Conservation (phyloP, 345 rosid genomes). For the Aquilaria yunnanensis region DNA sequence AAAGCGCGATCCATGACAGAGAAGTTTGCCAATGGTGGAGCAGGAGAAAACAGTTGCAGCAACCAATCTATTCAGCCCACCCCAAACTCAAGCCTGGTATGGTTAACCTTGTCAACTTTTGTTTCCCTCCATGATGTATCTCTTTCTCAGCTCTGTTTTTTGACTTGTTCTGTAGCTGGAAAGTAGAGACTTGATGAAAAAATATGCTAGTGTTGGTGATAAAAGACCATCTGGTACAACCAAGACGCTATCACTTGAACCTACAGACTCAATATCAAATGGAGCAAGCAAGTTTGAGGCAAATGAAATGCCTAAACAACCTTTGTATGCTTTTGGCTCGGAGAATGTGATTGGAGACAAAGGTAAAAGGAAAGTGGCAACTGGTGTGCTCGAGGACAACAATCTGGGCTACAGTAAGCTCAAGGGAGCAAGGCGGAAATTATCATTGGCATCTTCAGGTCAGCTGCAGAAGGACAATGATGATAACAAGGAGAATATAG, state of each 20-base stretch:
- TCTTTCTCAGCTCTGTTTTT: background rate
- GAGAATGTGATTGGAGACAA: conserved; percentile 12
- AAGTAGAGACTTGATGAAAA: conserved; percentile 15
- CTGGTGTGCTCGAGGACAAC: conserved; percentile 12
- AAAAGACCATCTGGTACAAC: conserved; percentile 21
- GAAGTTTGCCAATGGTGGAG: conserved; percentile 50
- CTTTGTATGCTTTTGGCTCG: background rate
- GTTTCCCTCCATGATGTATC: background rate
- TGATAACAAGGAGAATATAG: conserved; percentile 12
- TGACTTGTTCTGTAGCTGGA: conserved; percentile 30
- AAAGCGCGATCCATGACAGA: conserved; percentile 68
- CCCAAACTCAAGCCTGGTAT: conserved; percentile 19
- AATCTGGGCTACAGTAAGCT: conserved; percentile 10
- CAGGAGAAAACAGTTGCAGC: conserved; percentile 22
- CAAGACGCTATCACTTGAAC: conserved; percentile 32
- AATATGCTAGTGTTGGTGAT: conserved; percentile 17
- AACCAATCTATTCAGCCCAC: conserved; percentile 20
- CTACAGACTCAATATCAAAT: conserved; percentile 20
- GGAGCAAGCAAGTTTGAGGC: conserved; percentile 13
- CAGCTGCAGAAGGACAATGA: conserved; percentile 21
- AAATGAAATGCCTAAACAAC: conserved; percentile 13
- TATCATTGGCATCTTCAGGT: conserved; percentile 30
- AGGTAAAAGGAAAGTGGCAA: conserved; percentile 21
- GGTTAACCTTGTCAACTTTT: background rate
- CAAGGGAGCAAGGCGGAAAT: conserved; percentile 22